phyloP scores from a whole-genome alignment of 1,284 basidiomycete genomes.

The Leccinum fuscescens region DNA sequence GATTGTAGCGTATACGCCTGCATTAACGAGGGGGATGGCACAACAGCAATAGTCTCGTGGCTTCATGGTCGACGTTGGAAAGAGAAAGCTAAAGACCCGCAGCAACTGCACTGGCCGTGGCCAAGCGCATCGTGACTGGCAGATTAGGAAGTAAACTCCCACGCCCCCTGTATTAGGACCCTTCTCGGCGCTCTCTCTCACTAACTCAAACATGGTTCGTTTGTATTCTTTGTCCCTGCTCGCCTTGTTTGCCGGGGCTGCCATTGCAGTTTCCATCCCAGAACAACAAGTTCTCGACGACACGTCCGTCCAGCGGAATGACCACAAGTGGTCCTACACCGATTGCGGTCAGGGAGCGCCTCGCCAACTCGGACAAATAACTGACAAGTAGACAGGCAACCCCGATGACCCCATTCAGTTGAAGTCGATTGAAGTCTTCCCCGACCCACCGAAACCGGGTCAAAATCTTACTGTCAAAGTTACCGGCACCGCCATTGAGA shows the following conservation, averaged over 20 bases:
- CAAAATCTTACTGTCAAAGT: slow-evolving; percentile 81
- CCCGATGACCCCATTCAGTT: slow-evolving; percentile 54
- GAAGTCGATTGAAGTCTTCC: slow-evolving; percentile 64
- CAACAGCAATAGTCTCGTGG: slow-evolving; percentile 77
- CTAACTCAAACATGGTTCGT: slow-evolving; percentile 41
- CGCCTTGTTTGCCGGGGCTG: slow-evolving; percentile 33
- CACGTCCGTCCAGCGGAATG: slow-evolving; percentile 36
- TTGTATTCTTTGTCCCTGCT: slow-evolving; percentile 40
- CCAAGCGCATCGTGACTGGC: background rate
- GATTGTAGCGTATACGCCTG: slow-evolving; percentile 81
- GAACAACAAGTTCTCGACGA: slow-evolving; percentile 42
- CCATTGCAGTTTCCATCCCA: slow-evolving; percentile 34
- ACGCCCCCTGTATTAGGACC: slow-evolving; percentile 17
- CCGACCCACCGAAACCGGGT: slow-evolving; percentile 84
- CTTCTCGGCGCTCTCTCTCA: slow-evolving; percentile 3
- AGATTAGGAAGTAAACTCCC: slow-evolving; percentile 19
- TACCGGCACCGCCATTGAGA: slow-evolving; percentile 54
- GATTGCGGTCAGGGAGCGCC: slow-evolving; percentile 53
- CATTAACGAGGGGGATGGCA: slow-evolving; percentile 83
- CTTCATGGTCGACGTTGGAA: slow-evolving; percentile 45
- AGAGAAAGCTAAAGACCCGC: background rate
- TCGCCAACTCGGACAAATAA: background rate
- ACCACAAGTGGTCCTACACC: slow-evolving; percentile 50
- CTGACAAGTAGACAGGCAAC: slow-evolving; percentile 40
- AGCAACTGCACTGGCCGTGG: background rate